Conservation (phyloP, 495 filamentous ascomycete genomes). For the Sordaria brevicollis region DNA sequence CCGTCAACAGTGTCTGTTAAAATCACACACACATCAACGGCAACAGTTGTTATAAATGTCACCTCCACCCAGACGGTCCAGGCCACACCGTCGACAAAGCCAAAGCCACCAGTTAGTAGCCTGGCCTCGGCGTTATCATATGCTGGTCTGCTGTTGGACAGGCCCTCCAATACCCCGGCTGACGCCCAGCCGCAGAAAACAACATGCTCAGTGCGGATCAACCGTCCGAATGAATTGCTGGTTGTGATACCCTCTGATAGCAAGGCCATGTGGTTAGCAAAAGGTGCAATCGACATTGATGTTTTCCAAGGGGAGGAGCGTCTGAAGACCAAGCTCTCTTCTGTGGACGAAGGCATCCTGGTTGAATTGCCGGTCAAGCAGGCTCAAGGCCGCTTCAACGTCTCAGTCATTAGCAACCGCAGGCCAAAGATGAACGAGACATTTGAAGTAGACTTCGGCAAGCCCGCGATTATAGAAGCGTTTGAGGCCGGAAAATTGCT, state of each 20-base stretch:
- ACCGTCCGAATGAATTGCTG: slow-evolving; percentile 28
- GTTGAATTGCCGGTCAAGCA: slow-evolving; percentile 30
- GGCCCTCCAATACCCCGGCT: slow-evolving; percentile 11
- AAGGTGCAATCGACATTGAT: slow-evolving; percentile 32
- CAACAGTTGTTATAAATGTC: slow-evolving; percentile 26
- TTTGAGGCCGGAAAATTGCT: slow-evolving; percentile 29
- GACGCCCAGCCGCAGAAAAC: slow-evolving; percentile 15
- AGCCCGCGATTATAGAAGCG: slow-evolving; percentile 20
- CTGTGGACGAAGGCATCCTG: slow-evolving; percentile 33
- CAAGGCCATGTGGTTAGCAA: slow-evolving; percentile 31
- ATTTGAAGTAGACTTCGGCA: slow-evolving; percentile 34
- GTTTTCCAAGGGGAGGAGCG: slow-evolving; percentile 28
- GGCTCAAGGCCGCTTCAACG: slow-evolving; percentile 30
- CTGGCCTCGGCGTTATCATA: slow-evolving; percentile 27
- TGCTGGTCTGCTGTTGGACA: slow-evolving; percentile 30
- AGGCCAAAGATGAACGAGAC: slow-evolving; percentile 38
- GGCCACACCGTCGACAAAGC: slow-evolving; percentile 26
- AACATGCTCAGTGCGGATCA: slow-evolving; percentile 26
- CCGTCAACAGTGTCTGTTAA: slow-evolving; percentile 1
- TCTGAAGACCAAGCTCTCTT: slow-evolving; percentile 31
- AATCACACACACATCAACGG: slow-evolving; percentile 23
- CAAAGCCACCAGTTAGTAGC: slow-evolving; percentile 15
- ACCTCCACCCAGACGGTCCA: slow-evolving; percentile 26
- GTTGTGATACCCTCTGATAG: slow-evolving; percentile 25
- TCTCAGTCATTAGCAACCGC: slow-evolving; percentile 33